phyloP scores from a whole-genome alignment of 2,329 filamentous ascomycete species.

The Chalaropsis ovoidea region DNA sequence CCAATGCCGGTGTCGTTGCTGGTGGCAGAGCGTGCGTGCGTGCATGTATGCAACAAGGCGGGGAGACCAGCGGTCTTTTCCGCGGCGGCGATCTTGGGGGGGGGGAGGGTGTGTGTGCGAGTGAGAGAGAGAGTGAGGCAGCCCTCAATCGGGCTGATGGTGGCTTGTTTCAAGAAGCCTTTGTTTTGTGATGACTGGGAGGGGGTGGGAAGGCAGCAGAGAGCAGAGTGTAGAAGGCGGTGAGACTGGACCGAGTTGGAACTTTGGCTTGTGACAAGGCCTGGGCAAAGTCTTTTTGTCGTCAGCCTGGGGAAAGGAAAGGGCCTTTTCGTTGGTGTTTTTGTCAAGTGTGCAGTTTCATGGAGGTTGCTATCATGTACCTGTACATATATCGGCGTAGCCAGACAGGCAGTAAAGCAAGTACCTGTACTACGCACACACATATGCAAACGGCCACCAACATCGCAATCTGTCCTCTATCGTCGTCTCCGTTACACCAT shows the following conservation, averaged over 20 bases:
- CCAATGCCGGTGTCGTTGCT: too few species aligned
- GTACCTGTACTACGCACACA: too few species aligned
- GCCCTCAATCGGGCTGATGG: neutral
- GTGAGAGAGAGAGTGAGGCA: neutral
- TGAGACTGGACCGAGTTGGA: neutral
- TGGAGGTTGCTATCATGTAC: too few species aligned
- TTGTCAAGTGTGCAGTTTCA: too few species aligned
- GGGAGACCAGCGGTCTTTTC: neutral
- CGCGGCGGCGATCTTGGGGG: neutral
- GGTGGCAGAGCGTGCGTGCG: too few species aligned
- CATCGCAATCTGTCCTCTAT: too few species aligned
- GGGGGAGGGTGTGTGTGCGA: neutral
- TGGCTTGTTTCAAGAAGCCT: slow-evolving; percentile 14
- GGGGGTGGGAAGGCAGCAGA: neutral
- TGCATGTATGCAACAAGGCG: too few species aligned
- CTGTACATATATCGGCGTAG: too few species aligned
- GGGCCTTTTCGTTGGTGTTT: too few species aligned
- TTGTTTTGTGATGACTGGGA: neutral
- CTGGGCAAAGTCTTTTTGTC: neutral
- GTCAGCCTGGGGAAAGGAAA: neutral
- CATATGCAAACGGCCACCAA: too few species aligned
- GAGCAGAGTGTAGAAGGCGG: neutral
- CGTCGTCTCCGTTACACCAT: too few species aligned
- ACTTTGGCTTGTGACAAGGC: neutral
- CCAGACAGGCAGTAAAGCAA: too few species aligned